phyloP scores from a whole-genome alignment of 805 yeast species.

The Barnettozyma salicaria region DNA sequence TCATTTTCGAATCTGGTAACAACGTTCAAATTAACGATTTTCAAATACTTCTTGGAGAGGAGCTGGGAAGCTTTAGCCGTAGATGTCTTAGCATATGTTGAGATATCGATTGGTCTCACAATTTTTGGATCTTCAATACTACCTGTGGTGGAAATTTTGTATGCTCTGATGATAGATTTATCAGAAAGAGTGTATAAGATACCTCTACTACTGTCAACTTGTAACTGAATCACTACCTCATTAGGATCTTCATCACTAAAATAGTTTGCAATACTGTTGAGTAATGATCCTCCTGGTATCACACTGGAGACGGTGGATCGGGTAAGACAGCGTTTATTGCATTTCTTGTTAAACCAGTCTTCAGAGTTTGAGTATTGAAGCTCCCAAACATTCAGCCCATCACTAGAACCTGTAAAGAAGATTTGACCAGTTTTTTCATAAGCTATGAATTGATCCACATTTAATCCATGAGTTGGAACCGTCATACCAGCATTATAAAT shows the following conservation, averaged over 20 bases:
- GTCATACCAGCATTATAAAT: slow-evolving; percentile 79
- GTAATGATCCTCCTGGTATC: slow-evolving; percentile 35
- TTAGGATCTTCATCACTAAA: slow-evolving; percentile 24
- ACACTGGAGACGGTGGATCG: slow-evolving; percentile 51
- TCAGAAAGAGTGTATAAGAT: slow-evolving; percentile 78
- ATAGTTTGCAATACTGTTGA: slow-evolving; percentile 32
- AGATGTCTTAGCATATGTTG: slow-evolving; percentile 36
- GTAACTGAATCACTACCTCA: slow-evolving; percentile 62
- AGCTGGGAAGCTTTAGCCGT: slow-evolving; percentile 48
- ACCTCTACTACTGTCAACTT: slow-evolving; percentile 71
- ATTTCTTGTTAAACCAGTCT: slow-evolving; percentile 80
- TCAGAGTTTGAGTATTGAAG: slow-evolving; percentile 76
- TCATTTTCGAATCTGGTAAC: slow-evolving; percentile 59
- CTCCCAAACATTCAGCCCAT: slow-evolving; percentile 81
- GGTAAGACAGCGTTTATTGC: slow-evolving; percentile 79
- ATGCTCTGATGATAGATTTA: slow-evolving; percentile 74
- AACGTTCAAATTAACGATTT: slow-evolving; percentile 57
- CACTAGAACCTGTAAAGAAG: slow-evolving; percentile 76
- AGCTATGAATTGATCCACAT: slow-evolving; percentile 55
- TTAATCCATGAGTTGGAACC: slow-evolving; percentile 73
- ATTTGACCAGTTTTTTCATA: slow-evolving; percentile 68
- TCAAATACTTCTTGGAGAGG: slow-evolving; percentile 47
- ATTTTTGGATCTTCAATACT: slow-evolving; percentile 36
- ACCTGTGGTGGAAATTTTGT: slow-evolving; percentile 45
- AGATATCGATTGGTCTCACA: slow-evolving; percentile 33